Percentiles rank a stretch among this genome's conserved stretches.
Evolutionary conservation across 441 rosid genomes (phyloP).

Genomic region (Pelargonium hybrid): DNA sequence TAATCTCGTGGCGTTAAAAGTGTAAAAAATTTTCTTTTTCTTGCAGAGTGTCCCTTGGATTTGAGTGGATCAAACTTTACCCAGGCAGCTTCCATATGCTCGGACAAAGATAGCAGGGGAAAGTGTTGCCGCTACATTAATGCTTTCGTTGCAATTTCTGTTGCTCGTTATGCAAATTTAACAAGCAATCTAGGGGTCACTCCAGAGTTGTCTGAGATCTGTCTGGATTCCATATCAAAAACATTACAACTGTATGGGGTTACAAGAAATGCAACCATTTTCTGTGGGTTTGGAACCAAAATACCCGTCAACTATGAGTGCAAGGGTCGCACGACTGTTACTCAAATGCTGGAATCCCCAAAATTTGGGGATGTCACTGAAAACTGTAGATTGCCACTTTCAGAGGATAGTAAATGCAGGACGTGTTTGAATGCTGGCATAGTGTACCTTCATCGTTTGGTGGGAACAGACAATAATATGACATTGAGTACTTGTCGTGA

Average conservation of each 20-base stretch:
- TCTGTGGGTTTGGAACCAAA: slow-evolving; percentile 82
- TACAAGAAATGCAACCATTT: slow-evolving; percentile 57
- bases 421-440: slow-evolving; percentile 73
- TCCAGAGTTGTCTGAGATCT: slow-evolving; percentile 37
- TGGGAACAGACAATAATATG: slow-evolving; percentile 45
- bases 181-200: slow-evolving; percentile 63
- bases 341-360: slow-evolving; percentile 67
- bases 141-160: slow-evolving; percentile 61
- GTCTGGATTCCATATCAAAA: slow-evolving; percentile 50
- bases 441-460: slow-evolving; percentile 51
- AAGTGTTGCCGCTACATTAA: slow-evolving; percentile 93
- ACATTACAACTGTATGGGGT: slow-evolving; percentile 72
- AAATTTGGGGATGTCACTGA: slow-evolving; percentile 45
- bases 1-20: background rate
- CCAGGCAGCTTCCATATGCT: slow-evolving; percentile 66
- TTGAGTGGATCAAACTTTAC: slow-evolving; percentile 62
- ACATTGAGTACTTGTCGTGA: slow-evolving; percentile 80
- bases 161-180: slow-evolving; percentile 66
- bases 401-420: slow-evolving; percentile 40
- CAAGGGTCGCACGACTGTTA: slow-evolving; percentile 52
- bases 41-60: slow-evolving; percentile 80
- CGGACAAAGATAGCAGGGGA: slow-evolving; percentile 50
- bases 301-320: slow-evolving; percentile 68
- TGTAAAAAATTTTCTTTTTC: slow-evolving; percentile 13
- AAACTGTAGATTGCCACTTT: slow-evolving; percentile 53